Evolutionary conservation across 1,284 basidiomycete species (phyloP).

Genomic region (Ceratobasidium papillatum): DNA sequence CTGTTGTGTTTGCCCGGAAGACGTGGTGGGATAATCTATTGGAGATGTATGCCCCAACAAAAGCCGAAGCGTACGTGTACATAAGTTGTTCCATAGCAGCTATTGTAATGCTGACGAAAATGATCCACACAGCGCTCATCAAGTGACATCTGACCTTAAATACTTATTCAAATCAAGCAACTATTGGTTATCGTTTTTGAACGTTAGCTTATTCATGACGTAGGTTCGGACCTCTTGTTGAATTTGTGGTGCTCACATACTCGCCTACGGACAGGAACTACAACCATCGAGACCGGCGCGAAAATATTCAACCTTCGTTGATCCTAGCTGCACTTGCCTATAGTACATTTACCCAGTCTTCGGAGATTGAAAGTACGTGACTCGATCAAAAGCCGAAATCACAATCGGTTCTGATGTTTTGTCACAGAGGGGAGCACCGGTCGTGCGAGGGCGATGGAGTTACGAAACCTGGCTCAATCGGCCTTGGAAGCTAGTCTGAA

Average conservation of each 20-base stretch:
- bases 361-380: conserved; percentile 58
- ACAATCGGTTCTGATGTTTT: background rate
- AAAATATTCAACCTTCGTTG: conserved; percentile 70
- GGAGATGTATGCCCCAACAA: conserved; percentile 59
- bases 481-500: conserved; percentile 75
- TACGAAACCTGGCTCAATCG: conserved; percentile 71
- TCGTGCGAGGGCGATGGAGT: conserved; percentile 58
- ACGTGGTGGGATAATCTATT: conserved; percentile 81
- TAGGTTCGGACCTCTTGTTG: conserved; percentile 48
- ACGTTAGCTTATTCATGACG: conserved; percentile 36
- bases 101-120: conserved; percentile 43
- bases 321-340: conserved; percentile 71
- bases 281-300: conserved; percentile 61
- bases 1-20: conserved; percentile 65
- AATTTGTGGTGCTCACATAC: conserved; percentile 50
- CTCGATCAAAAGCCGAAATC: background rate
- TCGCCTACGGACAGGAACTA: conserved; percentile 61
- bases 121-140: conserved; percentile 55
- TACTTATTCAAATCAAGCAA: conserved; percentile 56
- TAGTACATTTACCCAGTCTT: conserved; percentile 73
- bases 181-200: conserved; percentile 38
- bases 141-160: conserved; percentile 66
- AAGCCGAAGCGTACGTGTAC: conserved; percentile 34
- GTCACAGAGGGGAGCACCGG: conserved; percentile 49
- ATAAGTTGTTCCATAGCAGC: background rate